Conservation (phyloP, 345 rosid species). For the Camelina laxa region DNA sequence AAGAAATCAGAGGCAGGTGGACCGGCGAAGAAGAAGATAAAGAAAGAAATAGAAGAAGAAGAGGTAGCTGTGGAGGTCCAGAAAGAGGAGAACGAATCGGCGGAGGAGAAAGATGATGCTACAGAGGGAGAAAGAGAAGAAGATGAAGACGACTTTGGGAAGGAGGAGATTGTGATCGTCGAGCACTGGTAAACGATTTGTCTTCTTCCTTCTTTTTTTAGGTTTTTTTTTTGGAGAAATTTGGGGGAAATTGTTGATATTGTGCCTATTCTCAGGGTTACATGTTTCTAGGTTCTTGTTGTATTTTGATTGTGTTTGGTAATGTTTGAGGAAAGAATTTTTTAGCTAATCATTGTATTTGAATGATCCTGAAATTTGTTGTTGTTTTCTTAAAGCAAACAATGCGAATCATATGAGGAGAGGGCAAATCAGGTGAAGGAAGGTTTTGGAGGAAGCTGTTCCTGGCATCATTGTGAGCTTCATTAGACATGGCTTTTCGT, state of each 20-base stretch:
- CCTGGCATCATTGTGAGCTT: slow-evolving; percentile 57
- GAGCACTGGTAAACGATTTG: slow-evolving; percentile 60
- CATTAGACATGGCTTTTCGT: neutral
- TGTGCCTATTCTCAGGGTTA: too few relatives aligned
- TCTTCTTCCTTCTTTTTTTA: slow-evolving; percentile 17
- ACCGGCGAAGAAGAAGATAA: slow-evolving; percentile 15
- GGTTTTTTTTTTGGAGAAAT: neutral
- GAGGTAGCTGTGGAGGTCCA: slow-evolving; percentile 3
- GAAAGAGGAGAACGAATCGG: slow-evolving; percentile 19
- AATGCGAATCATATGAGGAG: slow-evolving; percentile 72
- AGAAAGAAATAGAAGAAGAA: slow-evolving; percentile 25
- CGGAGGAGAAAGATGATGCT: slow-evolving; percentile 8
- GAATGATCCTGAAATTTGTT: slow-evolving; percentile 5
- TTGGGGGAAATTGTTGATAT: neutral
- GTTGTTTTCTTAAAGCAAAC: slow-evolving; percentile 59
- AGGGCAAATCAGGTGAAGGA: slow-evolving; percentile 65
- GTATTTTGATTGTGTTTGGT: neutral
- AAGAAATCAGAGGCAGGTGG: neutral
- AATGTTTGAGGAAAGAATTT: neutral
- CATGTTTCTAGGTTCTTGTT: neutral
- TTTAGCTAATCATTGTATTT: neutral
- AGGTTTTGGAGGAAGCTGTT: slow-evolving; percentile 60
- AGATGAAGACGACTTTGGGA: slow-evolving; percentile 23
- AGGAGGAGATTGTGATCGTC: slow-evolving; percentile 53
- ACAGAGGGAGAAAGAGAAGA: neutral